phyloP scores from a whole-genome alignment of 805 yeast genomes.

The Soucietia sequanensis region DNA sequence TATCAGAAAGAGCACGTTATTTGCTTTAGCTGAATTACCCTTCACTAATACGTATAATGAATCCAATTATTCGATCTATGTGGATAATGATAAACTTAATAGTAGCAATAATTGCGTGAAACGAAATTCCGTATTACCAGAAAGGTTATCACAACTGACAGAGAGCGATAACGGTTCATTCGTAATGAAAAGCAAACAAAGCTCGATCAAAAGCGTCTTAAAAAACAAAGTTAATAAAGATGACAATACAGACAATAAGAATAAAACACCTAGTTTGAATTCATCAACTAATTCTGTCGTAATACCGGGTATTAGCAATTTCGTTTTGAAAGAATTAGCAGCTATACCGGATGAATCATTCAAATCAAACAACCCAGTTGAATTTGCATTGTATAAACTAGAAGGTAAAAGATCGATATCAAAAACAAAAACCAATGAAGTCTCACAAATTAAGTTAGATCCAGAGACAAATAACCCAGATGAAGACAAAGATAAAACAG shows the following conservation, averaged over 20 bases:
- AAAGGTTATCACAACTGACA: constrained; percentile 23
- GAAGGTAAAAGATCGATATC: constrained; percentile 56
- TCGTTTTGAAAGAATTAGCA: constrained; percentile 58
- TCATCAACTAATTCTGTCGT: constrained; percentile 41
- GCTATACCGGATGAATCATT: constrained; percentile 79
- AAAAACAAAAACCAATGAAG: constrained; percentile 18
- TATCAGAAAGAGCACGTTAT: constrained; percentile 34
- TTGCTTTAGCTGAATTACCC: constrained; percentile 41
- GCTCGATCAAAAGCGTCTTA: constrained; percentile 12
- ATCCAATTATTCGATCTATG: constrained; percentile 3
- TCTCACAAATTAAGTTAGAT: no score
- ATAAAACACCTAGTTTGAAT: constrained; percentile 4
- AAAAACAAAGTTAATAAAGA: constrained; percentile 9
- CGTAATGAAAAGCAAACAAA: constrained; percentile 22
- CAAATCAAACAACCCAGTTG: constrained; percentile 65
- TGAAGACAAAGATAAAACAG: constrained; percentile 12
- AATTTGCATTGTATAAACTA: constrained; percentile 69
- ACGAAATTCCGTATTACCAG: constrained; percentile 7
- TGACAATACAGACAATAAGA: constrained; percentile 8
- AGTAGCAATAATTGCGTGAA: constrained; percentile 4
- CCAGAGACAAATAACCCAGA: constrained; percentile 12
- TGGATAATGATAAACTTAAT: background rate
- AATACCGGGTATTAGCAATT: constrained; percentile 51
- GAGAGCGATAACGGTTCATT: constrained; percentile 30
- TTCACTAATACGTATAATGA: constrained; percentile 22